Base-by-base conservation (phyloP, 495 filamentous ascomycete genomes). In the Ramalina peruviana region DNA sequence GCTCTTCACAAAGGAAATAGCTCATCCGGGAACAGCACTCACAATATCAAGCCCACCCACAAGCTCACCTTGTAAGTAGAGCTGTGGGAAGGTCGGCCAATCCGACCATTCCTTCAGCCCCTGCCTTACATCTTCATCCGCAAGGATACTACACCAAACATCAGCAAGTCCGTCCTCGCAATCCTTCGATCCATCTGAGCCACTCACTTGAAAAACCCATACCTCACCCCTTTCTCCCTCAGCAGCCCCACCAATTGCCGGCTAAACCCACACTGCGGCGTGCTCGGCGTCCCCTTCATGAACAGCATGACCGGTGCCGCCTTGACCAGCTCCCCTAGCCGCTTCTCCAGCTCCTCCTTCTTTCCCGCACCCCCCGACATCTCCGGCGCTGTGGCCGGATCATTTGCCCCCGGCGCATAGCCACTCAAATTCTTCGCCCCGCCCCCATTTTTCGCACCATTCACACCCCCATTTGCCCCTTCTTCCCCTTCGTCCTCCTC, bases 301-400 rank as follows among this genome's bases (percentile, higher is more conserved):
- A 98, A 98, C 49, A 98, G 74, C 92, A 97, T 96, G 17, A 97
- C 90, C 3, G 88, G 87, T 26, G 93, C 92, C 4, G 93, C 92
- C 66, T 85, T 92, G 44, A 96, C 88, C 36, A 97, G 72, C 46
- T 88, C 79, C 7, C 62, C 70, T 11, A 99, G 74, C 36, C 92
- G 73, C 52, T 79, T 78, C 54, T 83, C 76, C 36, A 97, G 72
- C 43, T 86, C 84, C 64, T 92, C 85, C 70, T 87, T 84, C 36
- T 71, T 67, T 61, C 82, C 72, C 54, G 76, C 77, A 9, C 69
- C 66, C 11, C 70, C 70, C 4, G 68, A 60, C 50, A 67, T 71
- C 58, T 65, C 76, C 58, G 69, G 67, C 36, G 71, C 67, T 3
- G 71, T 68, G 20, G 67, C 61, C n/a, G 69, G 57, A 46, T 75